These are phyloP conservation scores for Aspergillus ibericus DNA, from an alignment of 2,329 filamentous ascomycete genomes.

Conservation along the genomic window DNA sequence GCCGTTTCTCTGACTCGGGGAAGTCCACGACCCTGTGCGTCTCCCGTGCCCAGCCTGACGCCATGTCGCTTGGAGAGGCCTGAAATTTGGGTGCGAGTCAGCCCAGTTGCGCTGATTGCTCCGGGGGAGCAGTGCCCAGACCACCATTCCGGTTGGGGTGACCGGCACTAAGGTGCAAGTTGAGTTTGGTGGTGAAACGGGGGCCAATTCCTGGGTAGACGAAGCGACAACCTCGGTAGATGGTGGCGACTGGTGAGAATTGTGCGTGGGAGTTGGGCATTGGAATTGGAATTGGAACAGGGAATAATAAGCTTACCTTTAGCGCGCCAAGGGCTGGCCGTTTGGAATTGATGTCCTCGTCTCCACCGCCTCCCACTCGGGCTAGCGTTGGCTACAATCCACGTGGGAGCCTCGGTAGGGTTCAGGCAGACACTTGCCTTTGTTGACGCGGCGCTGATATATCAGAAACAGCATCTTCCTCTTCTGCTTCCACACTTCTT, in stretches of 20 bases:
- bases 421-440: too few species aligned
- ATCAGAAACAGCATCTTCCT: too few species aligned
- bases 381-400: background rate
- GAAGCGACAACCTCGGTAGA: background rate
- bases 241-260: background rate
- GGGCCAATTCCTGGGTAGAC: background rate
- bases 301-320: background rate
- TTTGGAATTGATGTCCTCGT: background rate
- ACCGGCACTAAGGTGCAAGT: background rate
- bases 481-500: too few species aligned
- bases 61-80: background rate
- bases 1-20: background rate
- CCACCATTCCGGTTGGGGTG: background rate
- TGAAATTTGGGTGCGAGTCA: background rate
- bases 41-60: background rate
- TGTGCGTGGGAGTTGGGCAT: too few species aligned
- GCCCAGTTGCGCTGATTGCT: too few species aligned
- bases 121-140: too few species aligned
- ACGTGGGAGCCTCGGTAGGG: background rate
- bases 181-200: background rate
- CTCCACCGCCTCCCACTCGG: background rate
- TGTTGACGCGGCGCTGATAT: too few species aligned
- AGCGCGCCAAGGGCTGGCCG: background rate
- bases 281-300: too few species aligned
- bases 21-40: background rate